Evolutionary conservation across 163 green algal species (phyloP), one percentile per base, ranked within the genome.

Genomic region (Smithsoniella earleae): DNA sequence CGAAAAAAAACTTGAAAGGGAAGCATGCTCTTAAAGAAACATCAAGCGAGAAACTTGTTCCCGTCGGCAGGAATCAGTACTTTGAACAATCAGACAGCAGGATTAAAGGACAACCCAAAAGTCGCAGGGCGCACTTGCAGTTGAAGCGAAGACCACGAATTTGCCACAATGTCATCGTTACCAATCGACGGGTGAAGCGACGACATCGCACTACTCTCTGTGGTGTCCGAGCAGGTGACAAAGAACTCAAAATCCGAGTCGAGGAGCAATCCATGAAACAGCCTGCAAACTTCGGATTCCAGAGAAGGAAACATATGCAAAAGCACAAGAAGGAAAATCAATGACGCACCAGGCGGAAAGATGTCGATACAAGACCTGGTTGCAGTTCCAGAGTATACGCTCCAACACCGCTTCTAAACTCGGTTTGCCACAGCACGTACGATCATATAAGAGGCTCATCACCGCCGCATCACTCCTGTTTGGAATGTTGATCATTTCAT

Each of bases 331-430:
- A 65, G 0, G 22, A 1, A 1, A 30, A 10, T 13, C 8, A 22
- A 27, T 13, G 8, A 13, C n/a, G 25, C 16, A 69, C 58, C 58
- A 69, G 20, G 58, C 58, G n/a, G 58, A 69, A 3, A 69, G n/a
- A 13, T 69, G 58, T 18, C 58, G 58, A 13, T 38, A 69, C n/a
- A 69, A 13, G 58, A 69, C 27, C 20, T 69, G 58, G 34, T 69
- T 69, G 58, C 58, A 69, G 58, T 69, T 69, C 58, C 58, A 69
- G 6, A 69, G 25, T 33, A 69, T 8, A 30, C 58, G 6, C 58
- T 69, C 58, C 25, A 69, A 34, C 1, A 69, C 58, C 22, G 58
- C 18, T 13, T 69, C 27, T 43, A 69, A 34, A 34, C n/a, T 69
- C 1, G 58, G 58, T 18, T 43, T 69, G 58, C 58, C 58, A 69